A percentile compares a stretch with the other conserved stretches of the same genome.
Evolutionary conservation across 1,284 basidiomycete species (phyloP).

Genomic region (Rhodotorula sp.): DNA sequence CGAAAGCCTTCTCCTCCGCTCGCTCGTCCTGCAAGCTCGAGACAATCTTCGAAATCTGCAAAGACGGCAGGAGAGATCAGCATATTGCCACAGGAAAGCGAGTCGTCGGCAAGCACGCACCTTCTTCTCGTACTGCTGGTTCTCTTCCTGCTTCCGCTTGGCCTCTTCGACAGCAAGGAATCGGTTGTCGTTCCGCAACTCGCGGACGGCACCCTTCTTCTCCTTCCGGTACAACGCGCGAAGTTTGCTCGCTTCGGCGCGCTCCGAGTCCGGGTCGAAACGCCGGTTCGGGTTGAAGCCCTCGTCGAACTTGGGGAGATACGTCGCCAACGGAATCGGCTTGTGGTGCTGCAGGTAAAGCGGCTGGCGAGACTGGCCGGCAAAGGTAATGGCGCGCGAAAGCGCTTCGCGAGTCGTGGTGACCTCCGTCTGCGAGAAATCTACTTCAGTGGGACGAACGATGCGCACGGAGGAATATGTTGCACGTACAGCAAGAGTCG

Average conservation of each 20-base stretch:
- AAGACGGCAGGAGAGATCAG: not conserved
- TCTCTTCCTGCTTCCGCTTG: conserved; percentile 78
- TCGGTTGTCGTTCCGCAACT: conserved; percentile 88
- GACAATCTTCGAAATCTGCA: conserved; percentile 62
- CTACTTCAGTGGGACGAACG: not conserved
- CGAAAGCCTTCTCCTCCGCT: conserved; percentile 91
- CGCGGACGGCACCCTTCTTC: conserved; percentile 92
- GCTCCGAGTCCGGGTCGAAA: conserved; percentile 89
- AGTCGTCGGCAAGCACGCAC: conserved; percentile 30
- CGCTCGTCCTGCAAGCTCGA: conserved; percentile 82
- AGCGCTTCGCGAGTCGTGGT: conserved; percentile 54
- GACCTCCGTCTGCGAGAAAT: conserved; percentile 15
- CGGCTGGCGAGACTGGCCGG: conserved; percentile 68
- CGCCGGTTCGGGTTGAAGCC: conserved; percentile 76
- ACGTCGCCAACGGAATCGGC: conserved; percentile 89
- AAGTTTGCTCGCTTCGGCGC: conserved; percentile 81
- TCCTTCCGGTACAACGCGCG: conserved; percentile 91
- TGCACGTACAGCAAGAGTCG: conserved; percentile 59
- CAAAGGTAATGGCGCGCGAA: conserved; percentile 67
- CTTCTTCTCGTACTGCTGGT: conserved; percentile 59
- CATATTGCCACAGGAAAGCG: not conserved
- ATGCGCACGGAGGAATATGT: too few species aligned
- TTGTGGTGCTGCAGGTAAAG: conserved; percentile 90
- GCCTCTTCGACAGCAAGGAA: conserved; percentile 88
- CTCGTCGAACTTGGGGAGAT: conserved; percentile 89